Evolutionary conservation across 495 filamentous ascomycete genomes (phyloP).

Genomic region (Rusavskia elegans): DNA sequence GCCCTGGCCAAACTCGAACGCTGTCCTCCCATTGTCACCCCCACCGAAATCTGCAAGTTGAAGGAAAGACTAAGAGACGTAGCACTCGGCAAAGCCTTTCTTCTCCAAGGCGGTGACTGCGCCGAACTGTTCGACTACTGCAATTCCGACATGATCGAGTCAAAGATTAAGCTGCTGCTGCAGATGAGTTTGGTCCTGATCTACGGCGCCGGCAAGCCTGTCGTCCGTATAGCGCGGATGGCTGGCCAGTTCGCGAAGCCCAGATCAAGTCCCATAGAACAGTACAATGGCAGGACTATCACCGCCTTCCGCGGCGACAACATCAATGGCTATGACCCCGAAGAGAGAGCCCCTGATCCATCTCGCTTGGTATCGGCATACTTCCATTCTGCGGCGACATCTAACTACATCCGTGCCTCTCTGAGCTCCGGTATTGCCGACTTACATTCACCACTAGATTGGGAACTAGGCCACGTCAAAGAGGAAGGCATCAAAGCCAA

Average conservation of each 20-base stretch:
- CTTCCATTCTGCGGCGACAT: constrained; percentile 82
- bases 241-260: constrained; percentile 97
- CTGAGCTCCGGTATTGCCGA: constrained; percentile 83
- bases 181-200: constrained; percentile 93
- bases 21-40: constrained; percentile 81
- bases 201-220: constrained; percentile 80
- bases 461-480: constrained; percentile 85
- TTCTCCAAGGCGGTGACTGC: constrained; percentile 91
- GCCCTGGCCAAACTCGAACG: constrained; percentile 54
- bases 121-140: constrained; percentile 97
- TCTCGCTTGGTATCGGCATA: constrained; percentile 76
- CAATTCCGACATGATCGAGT: constrained; percentile 71
- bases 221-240: constrained; percentile 89
- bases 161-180: constrained; percentile 87
- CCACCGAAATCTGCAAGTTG: constrained; percentile 56
- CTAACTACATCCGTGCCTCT: constrained; percentile 80
- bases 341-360: constrained; percentile 65
- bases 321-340: constrained; percentile 64
- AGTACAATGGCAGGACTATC: constrained; percentile 61
- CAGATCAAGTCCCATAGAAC: constrained; percentile 74
- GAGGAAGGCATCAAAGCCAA: constrained; percentile 66
- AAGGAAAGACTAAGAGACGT: constrained; percentile 67
- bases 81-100: constrained; percentile 80
- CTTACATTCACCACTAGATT: constrained; percentile 83
- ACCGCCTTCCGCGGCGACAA: constrained; percentile 91